Evolutionary conservation across 805 yeast species (phyloP), one percentile per base, ranked within the genome.

Genomic region (Myxozyma geophila): DNA sequence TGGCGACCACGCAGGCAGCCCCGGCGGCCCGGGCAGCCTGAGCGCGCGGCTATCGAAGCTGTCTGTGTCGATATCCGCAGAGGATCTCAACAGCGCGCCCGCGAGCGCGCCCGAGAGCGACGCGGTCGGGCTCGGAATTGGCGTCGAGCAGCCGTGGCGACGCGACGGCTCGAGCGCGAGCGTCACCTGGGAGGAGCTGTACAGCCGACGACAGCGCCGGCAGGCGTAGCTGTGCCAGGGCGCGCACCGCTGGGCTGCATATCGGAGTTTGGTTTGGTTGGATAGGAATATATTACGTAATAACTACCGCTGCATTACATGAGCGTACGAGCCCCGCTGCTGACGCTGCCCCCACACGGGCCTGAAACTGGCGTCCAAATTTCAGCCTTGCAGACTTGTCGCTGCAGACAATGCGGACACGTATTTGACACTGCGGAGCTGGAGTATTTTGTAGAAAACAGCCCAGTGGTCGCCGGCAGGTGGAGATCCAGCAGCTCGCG

Each of bases 111-210:
- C 10, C 1, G 50, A 23, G 2, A 19, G 7, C 33, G 52, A 35
- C 33, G 46, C 43, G 7, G n/a, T 36, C 33, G 52, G 52, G 9
- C 40, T 33, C 28, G 52, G 59, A n/a, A 54, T 43, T 41, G 40
- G 17, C 19, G 9, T 7, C 10, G 47, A n/a, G 28, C 36, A 13
- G 54, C 35, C 12, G 12, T 33, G 13, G 33, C 19, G 19, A 40
- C 21, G 41, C 17, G 54, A 33, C 28, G 46, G 44, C 13, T 47
- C 41, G 12, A 9, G 37, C 19, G 48, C 9, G 15, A 40, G 37
- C 8, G 13, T 55, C 13, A 63, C 67, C 1, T 63, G 67, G 67
- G 63, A 53, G n/a, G 63, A 63, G 47, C 54, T 63, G 9, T 63
- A 63, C 19, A 51, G 47, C 28, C 40, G 67, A 12, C 60, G 67